Base-by-base conservation (phyloP, 2,329 filamentous ascomycete species). In the Neonectria ditissima region DNA sequence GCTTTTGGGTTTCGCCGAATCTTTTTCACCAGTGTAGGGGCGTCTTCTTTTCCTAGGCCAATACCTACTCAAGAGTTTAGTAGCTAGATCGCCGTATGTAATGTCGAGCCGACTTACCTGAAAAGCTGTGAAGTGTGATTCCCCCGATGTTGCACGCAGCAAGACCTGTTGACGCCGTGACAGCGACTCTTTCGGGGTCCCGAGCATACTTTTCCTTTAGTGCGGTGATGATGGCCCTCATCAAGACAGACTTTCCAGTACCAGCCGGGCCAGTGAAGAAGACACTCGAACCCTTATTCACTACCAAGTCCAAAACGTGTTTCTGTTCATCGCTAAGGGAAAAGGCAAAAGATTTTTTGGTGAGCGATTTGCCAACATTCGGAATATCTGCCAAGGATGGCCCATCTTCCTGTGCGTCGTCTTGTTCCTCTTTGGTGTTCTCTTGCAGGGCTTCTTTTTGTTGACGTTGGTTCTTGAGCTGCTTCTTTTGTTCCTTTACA, bases 191-290 rank as follows among this genome's bases (percentile, higher is more conserved):
- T 75, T 97, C 96, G 0, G 91, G 89, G 68, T 97, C 93, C 53
- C 87, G 86, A 3, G 80, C 82, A 77, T 91, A 91, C 75, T 97
- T 97, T 66, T 87, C 88, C 64, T 91, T 92, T 54, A 99, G 77
- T 4, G 92, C 89, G 5, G 87, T 82, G 71, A 99, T 98, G 65
- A 98, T 97, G 68, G 97, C 90, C 67, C 94, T 88, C 86, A 99
- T 93, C 61, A 99, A 81, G 4, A 99, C 95, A 1, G 96, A 99
- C 83, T 99, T 99, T 78, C 96, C 96, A 5, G 96, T 97, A 84
- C 91, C 94, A 62, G 96, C 96, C 63, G 96, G 97, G 71, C 96
- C 96, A 1, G 96, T 99, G 78, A 99, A 99, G 82, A 99, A 99
- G 2, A 97, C 94, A 72, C 95, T 98, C 77, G 94, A 91, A 63